These are phyloP conservation scores for Kodamaea sp. DNA, from an alignment of 1,139 yeast genomes.

Conservation along the genomic window DNA sequence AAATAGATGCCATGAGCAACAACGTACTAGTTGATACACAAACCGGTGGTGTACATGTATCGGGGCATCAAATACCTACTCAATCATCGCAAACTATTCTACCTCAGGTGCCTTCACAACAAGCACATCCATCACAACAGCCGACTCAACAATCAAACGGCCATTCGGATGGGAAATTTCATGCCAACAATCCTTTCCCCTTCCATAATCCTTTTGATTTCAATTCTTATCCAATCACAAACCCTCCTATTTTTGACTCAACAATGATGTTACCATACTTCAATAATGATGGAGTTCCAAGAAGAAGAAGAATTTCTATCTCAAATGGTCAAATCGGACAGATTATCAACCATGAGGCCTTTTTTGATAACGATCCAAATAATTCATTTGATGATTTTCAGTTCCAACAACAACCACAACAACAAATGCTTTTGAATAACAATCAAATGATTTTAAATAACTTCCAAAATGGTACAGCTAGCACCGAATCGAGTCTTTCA, in stretches of 20 bases:
- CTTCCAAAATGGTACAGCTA: constrained; percentile 4
- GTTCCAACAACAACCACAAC: constrained; percentile 3
- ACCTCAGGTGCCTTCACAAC: too few relatives aligned
- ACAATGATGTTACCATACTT: constrained; percentile 42
- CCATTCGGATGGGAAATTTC: not conserved
- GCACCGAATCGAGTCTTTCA: not conserved
- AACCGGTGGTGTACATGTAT: too few relatives aligned
- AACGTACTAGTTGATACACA: too few relatives aligned
- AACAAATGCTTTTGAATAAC: not conserved
- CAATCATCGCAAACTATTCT: too few relatives aligned
- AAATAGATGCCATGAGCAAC: too few relatives aligned
- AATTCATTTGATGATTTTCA: constrained; percentile 14
- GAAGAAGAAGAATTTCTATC: constrained; percentile 65
- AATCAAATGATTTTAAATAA: constrained; percentile 7
- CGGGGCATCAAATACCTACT: too few relatives aligned
- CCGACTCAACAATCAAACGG: not conserved
- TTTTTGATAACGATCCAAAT: constrained; percentile 25
- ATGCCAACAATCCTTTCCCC: constrained; percentile 12
- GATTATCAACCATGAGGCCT: constrained; percentile 48
- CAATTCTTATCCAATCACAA: constrained; percentile 55
- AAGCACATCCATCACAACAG: not conserved
- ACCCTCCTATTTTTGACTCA: constrained; percentile 62
- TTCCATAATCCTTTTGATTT: constrained; percentile 39
- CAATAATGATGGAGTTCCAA: constrained; percentile 38
- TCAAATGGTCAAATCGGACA: constrained; percentile 81